phyloP scores from a whole-genome alignment of 306 rosid genomes.

The Gastrolobium bilobum region DNA sequence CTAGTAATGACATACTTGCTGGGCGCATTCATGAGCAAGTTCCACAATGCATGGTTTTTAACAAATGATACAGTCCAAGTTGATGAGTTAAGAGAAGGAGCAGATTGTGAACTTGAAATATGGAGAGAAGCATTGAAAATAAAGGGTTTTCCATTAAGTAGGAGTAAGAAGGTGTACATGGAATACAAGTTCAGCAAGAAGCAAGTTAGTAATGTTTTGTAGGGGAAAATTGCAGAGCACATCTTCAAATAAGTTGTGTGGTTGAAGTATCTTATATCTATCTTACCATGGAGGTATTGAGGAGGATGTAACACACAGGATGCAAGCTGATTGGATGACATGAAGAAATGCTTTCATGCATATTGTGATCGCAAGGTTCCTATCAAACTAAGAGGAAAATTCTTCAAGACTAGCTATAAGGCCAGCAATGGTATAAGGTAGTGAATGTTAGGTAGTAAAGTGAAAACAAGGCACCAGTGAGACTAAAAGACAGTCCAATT shows the following conservation, averaged over 20 bases:
- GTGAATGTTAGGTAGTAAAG: neutral
- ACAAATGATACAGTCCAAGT: neutral
- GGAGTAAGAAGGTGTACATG: neutral
- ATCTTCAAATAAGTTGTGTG: neutral
- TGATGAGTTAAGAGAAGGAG: neutral
- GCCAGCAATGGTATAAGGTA: neutral
- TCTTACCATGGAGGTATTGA: neutral
- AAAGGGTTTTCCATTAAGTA: neutral
- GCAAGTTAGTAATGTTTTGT: neutral
- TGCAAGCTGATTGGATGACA: neutral
- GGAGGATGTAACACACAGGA: neutral
- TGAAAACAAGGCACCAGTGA: neutral
- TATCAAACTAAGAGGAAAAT: constrained; percentile 3
- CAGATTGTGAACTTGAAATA: neutral
- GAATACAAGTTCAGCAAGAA: neutral
- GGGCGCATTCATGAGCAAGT: constrained; percentile 2
- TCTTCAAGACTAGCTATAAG: neutral
- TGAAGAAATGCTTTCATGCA: neutral
- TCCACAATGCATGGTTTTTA: neutral
- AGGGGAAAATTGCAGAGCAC: neutral
- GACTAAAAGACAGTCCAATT: neutral
- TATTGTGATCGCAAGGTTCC: neutral
- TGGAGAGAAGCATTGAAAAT: neutral
- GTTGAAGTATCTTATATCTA: neutral
- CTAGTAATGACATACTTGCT: neutral